A percentile compares a stretch with the other conserved stretches of the same genome.
Conservation (phyloP, 2,329 filamentous ascomycete species). For the Mycosphaerelloides madeirae region DNA sequence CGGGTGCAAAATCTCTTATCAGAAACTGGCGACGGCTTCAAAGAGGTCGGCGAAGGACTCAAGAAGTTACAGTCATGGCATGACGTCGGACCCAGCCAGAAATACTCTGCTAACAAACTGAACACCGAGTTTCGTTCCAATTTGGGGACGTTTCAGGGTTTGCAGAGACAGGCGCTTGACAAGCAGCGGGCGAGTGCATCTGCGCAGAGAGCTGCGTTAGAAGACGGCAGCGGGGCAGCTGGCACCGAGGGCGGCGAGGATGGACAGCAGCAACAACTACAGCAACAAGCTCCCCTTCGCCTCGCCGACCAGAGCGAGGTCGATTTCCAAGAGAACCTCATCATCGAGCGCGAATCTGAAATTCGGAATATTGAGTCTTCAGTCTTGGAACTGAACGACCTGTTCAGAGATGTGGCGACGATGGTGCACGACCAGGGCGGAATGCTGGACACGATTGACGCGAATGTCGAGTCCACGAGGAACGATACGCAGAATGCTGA, state of each 20-base stretch:
- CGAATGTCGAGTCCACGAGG: constrained; percentile 79
- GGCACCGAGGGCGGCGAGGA: constrained; percentile 39
- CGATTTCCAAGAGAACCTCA: constrained; percentile 93
- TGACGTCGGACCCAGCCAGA: constrained; percentile 74
- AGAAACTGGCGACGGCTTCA: constrained; percentile 80
- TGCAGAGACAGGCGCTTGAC: constrained; percentile 87
- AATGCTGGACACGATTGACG: constrained; percentile 77
- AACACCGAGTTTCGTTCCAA: constrained; percentile 88
- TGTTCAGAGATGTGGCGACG: constrained; percentile 96
- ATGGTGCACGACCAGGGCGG: constrained; percentile 94
- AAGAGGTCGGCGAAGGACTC: constrained; percentile 85
- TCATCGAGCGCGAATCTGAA: constrained; percentile 92
- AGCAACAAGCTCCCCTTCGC: constrained; percentile 65
- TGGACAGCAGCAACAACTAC: constrained; percentile 46
- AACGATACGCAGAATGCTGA: constrained; percentile 82
- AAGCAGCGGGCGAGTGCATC: constrained; percentile 84
- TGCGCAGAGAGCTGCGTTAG: constrained; percentile 75
- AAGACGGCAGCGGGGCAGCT: constrained; percentile 35
- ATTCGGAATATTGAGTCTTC: constrained; percentile 97
- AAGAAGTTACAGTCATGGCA: constrained; percentile 80
- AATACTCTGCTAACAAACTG: constrained; percentile 92
- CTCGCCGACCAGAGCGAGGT: constrained; percentile 90
- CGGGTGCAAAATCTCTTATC: constrained; percentile 82
- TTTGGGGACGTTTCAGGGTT: constrained; percentile 81
- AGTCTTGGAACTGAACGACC: constrained; percentile 89